Evolutionary conservation across 305 asterid species (phyloP).

Genomic region (Plantago lanceolata): DNA sequence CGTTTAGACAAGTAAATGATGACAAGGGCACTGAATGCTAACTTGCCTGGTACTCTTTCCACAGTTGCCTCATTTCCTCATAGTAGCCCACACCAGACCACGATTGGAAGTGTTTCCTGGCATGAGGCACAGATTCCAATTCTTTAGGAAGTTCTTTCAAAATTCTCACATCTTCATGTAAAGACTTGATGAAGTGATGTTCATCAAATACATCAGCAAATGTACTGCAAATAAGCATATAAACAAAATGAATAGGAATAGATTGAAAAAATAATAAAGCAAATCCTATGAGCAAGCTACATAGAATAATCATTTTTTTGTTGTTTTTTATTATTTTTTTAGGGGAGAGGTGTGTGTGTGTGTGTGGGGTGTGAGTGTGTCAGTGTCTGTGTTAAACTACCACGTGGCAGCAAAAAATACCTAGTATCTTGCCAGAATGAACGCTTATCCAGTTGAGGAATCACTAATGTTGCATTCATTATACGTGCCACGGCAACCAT

Average conservation of each 20-base stretch:
- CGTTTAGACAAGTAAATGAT: constrained; percentile 8
- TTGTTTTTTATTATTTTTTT: no score
- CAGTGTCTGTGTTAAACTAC: no score
- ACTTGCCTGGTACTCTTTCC: constrained; percentile 81
- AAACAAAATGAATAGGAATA: constrained; percentile 23
- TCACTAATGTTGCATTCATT: constrained; percentile 86
- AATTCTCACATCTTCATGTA: constrained; percentile 67
- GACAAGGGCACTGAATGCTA: constrained; percentile 12
- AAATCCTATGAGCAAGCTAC: constrained; percentile 1
- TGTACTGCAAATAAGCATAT: constrained; percentile 58
- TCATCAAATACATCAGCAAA: constrained; percentile 91
- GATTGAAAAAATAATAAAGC: background rate
- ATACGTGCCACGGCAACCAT: constrained; percentile 95
- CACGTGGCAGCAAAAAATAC: constrained; percentile 36
- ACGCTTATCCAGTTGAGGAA: constrained; percentile 87
- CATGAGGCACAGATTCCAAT: constrained; percentile 71
- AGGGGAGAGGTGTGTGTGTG: no score
- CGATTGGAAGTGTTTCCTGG: constrained; percentile 87
- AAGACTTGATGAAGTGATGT: constrained; percentile 58
- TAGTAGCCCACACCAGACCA: constrained; percentile 84
- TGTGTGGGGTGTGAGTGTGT: no score
- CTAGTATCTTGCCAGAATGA: constrained; percentile 97
- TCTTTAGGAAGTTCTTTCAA: constrained; percentile 81
- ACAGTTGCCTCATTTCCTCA: constrained; percentile 62
- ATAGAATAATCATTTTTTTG: constrained; percentile 9